These are phyloP conservation scores for Erodium texanum DNA, from an alignment of 441 rosid species.

Conservation along the genomic window DNA sequence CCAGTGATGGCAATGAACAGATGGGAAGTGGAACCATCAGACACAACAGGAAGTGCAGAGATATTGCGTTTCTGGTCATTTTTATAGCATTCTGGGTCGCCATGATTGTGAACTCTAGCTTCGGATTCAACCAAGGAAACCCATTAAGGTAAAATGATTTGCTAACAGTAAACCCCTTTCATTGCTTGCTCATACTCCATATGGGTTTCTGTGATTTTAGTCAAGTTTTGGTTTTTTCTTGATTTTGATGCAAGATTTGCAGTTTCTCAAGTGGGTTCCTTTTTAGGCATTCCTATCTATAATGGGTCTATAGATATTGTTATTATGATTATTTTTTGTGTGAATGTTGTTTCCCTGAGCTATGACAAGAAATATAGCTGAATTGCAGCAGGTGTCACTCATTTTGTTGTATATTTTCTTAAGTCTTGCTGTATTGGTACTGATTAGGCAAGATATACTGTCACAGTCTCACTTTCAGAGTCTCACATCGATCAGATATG, in stretches of 20 bases:
- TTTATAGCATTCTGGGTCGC: constrained; percentile 92
- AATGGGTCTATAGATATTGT: constrained; percentile 5
- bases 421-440: not conserved
- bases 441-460: not conserved
- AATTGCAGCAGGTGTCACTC: not conserved
- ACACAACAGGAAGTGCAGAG: constrained; percentile 90
- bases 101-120: constrained; percentile 96
- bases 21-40: constrained; percentile 63
- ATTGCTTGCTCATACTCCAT: constrained; percentile 19
- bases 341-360: not conserved
- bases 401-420: not conserved
- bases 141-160: constrained; percentile 49
- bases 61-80: constrained; percentile 65
- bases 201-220: constrained; percentile 24
- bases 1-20: constrained; percentile 73
- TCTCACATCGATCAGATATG: too few species aligned
- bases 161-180: not conserved
- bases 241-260: constrained; percentile 14
- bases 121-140: constrained; percentile 91
- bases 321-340: not conserved
- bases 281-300: not conserved
- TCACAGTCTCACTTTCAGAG: too few species aligned
- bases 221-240: constrained; percentile 5
- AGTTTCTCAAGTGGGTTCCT: constrained; percentile 12
- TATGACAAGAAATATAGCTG: not conserved